Evolutionary conservation across 1,284 basidiomycete species (phyloP).

Genomic region (Meira nashicola): DNA sequence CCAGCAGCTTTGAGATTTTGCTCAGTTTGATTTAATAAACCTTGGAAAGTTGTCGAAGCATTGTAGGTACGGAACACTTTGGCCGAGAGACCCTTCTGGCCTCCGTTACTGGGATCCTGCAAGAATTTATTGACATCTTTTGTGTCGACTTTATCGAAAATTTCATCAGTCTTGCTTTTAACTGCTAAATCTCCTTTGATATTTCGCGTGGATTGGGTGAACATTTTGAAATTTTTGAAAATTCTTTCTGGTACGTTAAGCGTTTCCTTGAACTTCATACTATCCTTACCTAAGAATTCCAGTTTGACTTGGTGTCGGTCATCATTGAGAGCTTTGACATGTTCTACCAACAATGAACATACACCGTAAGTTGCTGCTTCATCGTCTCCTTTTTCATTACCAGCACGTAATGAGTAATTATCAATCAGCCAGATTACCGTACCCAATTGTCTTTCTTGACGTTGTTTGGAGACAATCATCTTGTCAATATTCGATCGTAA

Average conservation of each 20-base stretch:
- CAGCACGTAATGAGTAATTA: constrained; percentile 51
- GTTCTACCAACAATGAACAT: constrained; percentile 50
- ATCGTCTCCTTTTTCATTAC: constrained; percentile 53
- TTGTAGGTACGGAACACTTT: constrained; percentile 54
- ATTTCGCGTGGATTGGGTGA: constrained; percentile 45
- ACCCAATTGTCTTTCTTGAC: constrained; percentile 48
- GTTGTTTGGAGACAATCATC: constrained; percentile 45
- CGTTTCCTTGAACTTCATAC: constrained; percentile 52
- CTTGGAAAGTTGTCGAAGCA: constrained; percentile 52
- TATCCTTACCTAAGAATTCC: constrained; percentile 51
- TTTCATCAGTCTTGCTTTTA: constrained; percentile 78
- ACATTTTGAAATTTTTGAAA: constrained; percentile 51
- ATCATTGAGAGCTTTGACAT: constrained; percentile 42
- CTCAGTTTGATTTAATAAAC: constrained; percentile 48
- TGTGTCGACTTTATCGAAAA: constrained; percentile 63
- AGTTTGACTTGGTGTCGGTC: constrained; percentile 39
- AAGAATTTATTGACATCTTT: constrained; percentile 50
- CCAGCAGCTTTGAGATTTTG: constrained; percentile 34
- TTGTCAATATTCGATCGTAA: constrained; percentile 43
- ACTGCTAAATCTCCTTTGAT: constrained; percentile 65
- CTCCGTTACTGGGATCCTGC: constrained; percentile 27
- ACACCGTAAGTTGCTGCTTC: constrained; percentile 52
- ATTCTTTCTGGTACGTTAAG: constrained; percentile 43
- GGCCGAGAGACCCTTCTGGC: constrained; percentile 50
- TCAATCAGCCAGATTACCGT: constrained; percentile 53